Base-by-base conservation (phyloP, 352 stramenopile species). In the Globisporangium lucens region DNA sequence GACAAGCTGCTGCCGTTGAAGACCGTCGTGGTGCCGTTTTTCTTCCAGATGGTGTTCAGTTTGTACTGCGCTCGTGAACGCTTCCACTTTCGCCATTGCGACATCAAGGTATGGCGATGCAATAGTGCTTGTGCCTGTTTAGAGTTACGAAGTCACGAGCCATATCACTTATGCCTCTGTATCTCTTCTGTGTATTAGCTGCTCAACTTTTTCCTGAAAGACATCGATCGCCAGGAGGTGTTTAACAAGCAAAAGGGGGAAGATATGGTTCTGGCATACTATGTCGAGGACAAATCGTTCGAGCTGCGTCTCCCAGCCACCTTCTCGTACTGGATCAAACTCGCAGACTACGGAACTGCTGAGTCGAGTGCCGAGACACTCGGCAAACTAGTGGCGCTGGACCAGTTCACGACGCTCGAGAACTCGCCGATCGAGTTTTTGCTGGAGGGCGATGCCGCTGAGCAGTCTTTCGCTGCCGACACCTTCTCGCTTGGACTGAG, bases 21-120 rank as follows among this genome's bases (percentile, higher is more conserved):
- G 35, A 72, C 72, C 4, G 81, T 88, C n/a, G 79, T 80, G 13
- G 58, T 93, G 8, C 85, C 88, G 49, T 87, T 99, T 63, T 90
- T 99, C 36, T 99, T 99, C 70, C 97, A 99, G 78, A 99, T 99
- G 95, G 85, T 90, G 13, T 99, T 98, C 77, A 78, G 95, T 35
- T 72, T 99, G 22, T 97, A 98, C 73, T 91, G 89, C 47, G 94
- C 89, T 29, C 86, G 89, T 22, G 85, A 98, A 56, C 85, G 85
- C 24, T 95, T 97, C 66, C 83, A 89, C 33, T 62, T 99, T 63
- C 97, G 98, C 22, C 98, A 99, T 80, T 99, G 98, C 73, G 98
- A 99, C 78, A 82, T 99, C 46, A 99, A 99, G 84, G 87, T 79
- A 61, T 8, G 61, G 5, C 12, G 4, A 4, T 46, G 0, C 51